Base-by-base conservation (phyloP, 1,284 basidiomycete species). In the Fomitiporia mediterranea region DNA sequence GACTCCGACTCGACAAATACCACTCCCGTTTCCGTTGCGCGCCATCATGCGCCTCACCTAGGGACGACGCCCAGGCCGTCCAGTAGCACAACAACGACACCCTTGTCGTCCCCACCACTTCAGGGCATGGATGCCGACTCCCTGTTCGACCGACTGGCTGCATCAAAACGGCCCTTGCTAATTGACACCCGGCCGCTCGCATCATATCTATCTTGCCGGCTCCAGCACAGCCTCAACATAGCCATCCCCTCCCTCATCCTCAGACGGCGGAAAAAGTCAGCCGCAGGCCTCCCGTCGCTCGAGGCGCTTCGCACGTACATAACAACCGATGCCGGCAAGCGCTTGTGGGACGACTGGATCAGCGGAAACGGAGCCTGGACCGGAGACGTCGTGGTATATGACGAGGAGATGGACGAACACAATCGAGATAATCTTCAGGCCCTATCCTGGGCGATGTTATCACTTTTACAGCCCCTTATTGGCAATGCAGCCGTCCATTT, bases 161-260 rank as follows among this genome's bases (percentile, higher is more conserved):
- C 74, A 21, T 66, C 72, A n/a, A 74, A 68, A 34, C 78, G 77
- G 4, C 88, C 87, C 15, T 72, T 94, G 25, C 70, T 94, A 57
- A 78, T 94, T 66, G 91, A 95, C 71, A 89, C 87, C 32, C 82
- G 91, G 1, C 82, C 87, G 1, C 76, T 83, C 17, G 76, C 80
- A 3, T 74, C 82, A 13, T 91, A 84, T 69, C 72, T 83, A 32
- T 71, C 79, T 1, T 78, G 75, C 52, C 89, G 84, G 68, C 70
- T 94, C 47, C 69, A 74, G 43, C 73, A 82, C 61, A 86, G 86
- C 65, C 80, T 91, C 59, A 91, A 91, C 69, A 76, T 94, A 54
- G 85, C 87, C 37, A 89, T 94, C 54, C 91, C 91, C 0, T 86
- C 89, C 23, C 81, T 94, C 64, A 90, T 94, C 64, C 80, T 92